phyloP scores from a whole-genome alignment of 1,139 yeast genomes.

The Debaryomyces sp. region DNA sequence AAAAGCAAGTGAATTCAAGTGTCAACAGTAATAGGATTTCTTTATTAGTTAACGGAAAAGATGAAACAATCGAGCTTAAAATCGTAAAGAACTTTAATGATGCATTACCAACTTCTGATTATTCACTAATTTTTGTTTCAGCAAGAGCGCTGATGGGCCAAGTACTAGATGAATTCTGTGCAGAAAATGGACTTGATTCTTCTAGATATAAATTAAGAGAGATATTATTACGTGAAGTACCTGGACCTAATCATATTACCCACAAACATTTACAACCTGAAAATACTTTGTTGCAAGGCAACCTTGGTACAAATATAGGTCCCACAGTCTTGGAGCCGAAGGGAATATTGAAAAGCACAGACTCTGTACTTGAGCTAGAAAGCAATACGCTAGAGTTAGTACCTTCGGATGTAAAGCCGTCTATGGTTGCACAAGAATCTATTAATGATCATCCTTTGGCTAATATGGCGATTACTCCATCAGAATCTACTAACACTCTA shows the following conservation, averaged over 20 bases:
- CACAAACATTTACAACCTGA: conserved; percentile 5
- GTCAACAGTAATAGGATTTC: neutral
- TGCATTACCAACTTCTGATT: neutral
- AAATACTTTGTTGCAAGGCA: conserved; percentile 11
- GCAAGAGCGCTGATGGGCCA: conserved; percentile 29
- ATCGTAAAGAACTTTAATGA: conserved; percentile 7
- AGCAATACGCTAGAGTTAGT: conserved; percentile 26
- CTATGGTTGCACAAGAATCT: conserved; percentile 9
- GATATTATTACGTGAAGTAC: neutral
- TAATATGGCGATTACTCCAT: conserved; percentile 32
- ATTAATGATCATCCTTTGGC: conserved; percentile 12
- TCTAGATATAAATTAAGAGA: conserved; percentile 26
- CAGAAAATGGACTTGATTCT: conserved; percentile 30
- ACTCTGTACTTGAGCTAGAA: conserved; percentile 24
- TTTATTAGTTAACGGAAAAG: conserved; percentile 7
- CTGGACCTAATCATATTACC: neutral
- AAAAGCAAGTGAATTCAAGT: neutral
- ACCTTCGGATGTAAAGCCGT: conserved; percentile 14
- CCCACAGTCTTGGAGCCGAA: conserved; percentile 8
- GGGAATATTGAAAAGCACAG: conserved; percentile 21
- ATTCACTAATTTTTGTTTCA: conserved; percentile 11
- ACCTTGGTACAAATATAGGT: conserved; percentile 4
- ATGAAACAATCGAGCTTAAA: conserved; percentile 10
- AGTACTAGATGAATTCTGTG: conserved; percentile 36
- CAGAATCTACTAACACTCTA: conserved; percentile 25